A percentile compares a stretch with the other conserved stretches of the same genome.
These are phyloP conservation scores for Pilaira anomala DNA, from an alignment of 192 early-diverging fungal genomes.

Conservation along the genomic window DNA sequence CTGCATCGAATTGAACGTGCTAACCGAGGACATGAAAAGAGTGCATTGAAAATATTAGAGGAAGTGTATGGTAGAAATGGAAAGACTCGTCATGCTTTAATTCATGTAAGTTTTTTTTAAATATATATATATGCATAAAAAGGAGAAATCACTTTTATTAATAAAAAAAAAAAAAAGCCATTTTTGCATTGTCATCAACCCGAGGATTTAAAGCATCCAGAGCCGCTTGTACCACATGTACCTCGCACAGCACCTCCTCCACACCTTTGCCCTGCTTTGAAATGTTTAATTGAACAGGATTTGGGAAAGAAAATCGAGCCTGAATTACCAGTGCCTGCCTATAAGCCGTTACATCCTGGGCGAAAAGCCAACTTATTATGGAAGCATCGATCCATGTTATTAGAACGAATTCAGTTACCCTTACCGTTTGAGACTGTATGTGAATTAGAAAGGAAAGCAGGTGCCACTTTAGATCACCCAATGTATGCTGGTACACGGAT, in stretches of 20 bases:
- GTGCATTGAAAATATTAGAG: constrained; percentile 23
- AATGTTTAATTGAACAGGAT: neutral
- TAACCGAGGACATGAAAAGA: constrained; percentile 23
- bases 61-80: constrained; percentile 34
- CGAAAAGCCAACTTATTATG: constrained; percentile 38
- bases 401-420: constrained; percentile 10
- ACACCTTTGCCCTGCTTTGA: constrained; percentile 17
- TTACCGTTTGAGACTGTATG: constrained; percentile 28
- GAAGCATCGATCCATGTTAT: constrained; percentile 29
- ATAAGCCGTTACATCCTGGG: constrained; percentile 34
- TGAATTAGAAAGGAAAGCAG: constrained; percentile 31
- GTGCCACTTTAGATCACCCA: neutral
- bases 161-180: constrained; percentile 3
- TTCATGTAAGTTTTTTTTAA: constrained; percentile 34
- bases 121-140: neutral
- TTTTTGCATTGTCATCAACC: constrained; percentile 6
- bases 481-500: neutral
- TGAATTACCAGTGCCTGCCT: constrained; percentile 20
- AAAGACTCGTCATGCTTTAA: constrained; percentile 25
- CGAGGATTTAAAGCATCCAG: neutral
- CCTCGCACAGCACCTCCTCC: constrained; percentile 36
- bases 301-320: constrained; percentile 16
- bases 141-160: no score
- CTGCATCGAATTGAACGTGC: constrained; percentile 31
- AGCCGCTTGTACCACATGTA: constrained; percentile 29